Percentiles rank a stretch among this genome's conserved stretches.
phyloP scores from a whole-genome alignment of 2,329 filamentous ascomycete genomes.

The Pleochaeta shiraiana region DNA sequence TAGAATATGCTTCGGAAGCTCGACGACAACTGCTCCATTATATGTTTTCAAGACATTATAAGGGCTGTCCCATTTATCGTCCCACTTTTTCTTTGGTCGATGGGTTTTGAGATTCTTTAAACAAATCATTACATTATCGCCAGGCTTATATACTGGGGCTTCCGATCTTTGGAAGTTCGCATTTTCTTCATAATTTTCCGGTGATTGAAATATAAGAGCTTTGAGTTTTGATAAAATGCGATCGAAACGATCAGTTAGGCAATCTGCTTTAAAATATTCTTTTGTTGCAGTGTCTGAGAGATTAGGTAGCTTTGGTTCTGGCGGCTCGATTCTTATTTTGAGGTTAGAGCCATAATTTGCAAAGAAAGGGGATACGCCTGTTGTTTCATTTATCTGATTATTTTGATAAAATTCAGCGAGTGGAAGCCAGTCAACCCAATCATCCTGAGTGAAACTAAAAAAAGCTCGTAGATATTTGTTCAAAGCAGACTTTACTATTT shows the following conservation, averaged over 20 bases:
- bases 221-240: background rate
- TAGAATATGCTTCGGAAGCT: background rate
- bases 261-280: constrained; percentile 1
- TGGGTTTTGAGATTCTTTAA: constrained; percentile 4
- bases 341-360: constrained; percentile 7
- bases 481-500: constrained; percentile 6
- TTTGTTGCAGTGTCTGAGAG: background rate
- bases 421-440: too few species aligned
- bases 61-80: constrained; percentile 2
- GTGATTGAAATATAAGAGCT: background rate
- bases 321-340: background rate
- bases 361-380: constrained; percentile 7
- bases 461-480: constrained; percentile 6
- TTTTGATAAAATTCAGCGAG: constrained; percentile 9
- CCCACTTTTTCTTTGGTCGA: constrained; percentile 1
- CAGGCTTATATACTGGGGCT: background rate
- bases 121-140: constrained; percentile 1
- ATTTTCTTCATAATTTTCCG: background rate
- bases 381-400: constrained; percentile 6
- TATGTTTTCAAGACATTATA: background rate
- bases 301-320: background rate
- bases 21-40: background rate
- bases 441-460: too few species aligned
- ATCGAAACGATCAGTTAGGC: background rate
- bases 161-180: constrained; percentile 2